These are phyloP conservation scores for Aspergillus ellipticus DNA, from an alignment of 495 filamentous ascomycete genomes.

Conservation along the genomic window DNA sequence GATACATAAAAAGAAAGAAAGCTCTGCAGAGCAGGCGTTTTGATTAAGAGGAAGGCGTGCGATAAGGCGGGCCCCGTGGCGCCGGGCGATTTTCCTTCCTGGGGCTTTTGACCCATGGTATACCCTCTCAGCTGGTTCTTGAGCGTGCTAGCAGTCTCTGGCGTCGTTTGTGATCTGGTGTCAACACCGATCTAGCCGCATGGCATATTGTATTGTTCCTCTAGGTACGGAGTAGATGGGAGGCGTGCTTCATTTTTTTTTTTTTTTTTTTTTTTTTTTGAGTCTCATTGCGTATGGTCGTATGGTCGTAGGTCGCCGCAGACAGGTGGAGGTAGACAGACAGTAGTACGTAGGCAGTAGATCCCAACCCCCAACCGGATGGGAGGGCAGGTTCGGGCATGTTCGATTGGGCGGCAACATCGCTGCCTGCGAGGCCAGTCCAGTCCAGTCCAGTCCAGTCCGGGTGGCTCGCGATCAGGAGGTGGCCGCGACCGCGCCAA, in stretches of 20 bases:
- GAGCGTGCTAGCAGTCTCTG: neutral
- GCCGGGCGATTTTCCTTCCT: neutral
- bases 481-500: neutral
- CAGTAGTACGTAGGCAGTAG: neutral
- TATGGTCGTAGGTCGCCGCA: too few species aligned
- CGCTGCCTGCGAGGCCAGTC: neutral
- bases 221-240: neutral
- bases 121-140: slow-evolving; percentile 1
- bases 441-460: neutral
- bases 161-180: neutral
- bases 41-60: neutral
- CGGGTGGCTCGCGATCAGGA: neutral
- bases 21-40: neutral
- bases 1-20: neutral
- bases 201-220: neutral
- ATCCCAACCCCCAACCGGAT: too few species aligned
- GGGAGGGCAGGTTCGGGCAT: too few species aligned
- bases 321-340: too few species aligned
- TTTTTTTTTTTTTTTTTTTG: slow-evolving; percentile 3
- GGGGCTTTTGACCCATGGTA: neutral
- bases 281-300: too few species aligned
- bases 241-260: neutral
- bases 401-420: neutral
- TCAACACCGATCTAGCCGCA: neutral
- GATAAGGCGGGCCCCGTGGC: neutral